Conservation (phyloP, 2,329 filamentous ascomycete genomes). For the Pezicula radicicola region DNA sequence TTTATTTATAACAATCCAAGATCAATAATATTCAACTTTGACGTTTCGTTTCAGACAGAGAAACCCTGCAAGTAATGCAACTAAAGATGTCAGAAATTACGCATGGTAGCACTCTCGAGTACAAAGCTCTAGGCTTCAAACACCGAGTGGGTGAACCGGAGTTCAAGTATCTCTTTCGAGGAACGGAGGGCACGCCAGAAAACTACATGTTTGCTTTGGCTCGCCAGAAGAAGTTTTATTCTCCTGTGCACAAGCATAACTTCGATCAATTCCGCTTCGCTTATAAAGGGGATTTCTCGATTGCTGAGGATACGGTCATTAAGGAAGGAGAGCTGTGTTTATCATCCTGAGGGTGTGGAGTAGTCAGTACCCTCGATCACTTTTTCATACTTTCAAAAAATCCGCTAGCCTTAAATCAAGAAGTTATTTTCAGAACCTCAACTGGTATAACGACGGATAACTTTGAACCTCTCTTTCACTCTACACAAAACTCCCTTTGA, state of each 20-base stretch:
- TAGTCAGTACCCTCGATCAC: constrained; percentile 1
- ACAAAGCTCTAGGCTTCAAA: constrained; percentile 9
- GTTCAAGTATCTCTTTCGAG: constrained; percentile 13
- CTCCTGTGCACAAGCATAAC: constrained; percentile 18
- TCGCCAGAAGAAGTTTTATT: constrained; percentile 15
- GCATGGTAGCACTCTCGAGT: not conserved
- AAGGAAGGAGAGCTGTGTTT: constrained; percentile 14
- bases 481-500: too few relatives aligned
- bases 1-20: too few relatives aligned
- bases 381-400: too few relatives aligned
- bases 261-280: constrained; percentile 22
- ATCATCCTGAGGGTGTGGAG: constrained; percentile 20
- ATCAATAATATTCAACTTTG: too few relatives aligned
- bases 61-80: too few relatives aligned
- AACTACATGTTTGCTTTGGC: constrained; percentile 14
- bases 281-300: constrained; percentile 7
- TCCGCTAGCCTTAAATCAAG: too few relatives aligned
- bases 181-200: not conserved
- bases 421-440: too few relatives aligned
- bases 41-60: too few relatives aligned
- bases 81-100: too few relatives aligned
- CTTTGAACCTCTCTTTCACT: too few relatives aligned
- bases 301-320: constrained; percentile 8
- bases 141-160: constrained; percentile 13
- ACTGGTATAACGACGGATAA: too few relatives aligned